A percentile compares a stretch with the other conserved stretches of the same genome.
phyloP scores from a whole-genome alignment of 805 yeast species.

The Yarrowia hollandica region DNA sequence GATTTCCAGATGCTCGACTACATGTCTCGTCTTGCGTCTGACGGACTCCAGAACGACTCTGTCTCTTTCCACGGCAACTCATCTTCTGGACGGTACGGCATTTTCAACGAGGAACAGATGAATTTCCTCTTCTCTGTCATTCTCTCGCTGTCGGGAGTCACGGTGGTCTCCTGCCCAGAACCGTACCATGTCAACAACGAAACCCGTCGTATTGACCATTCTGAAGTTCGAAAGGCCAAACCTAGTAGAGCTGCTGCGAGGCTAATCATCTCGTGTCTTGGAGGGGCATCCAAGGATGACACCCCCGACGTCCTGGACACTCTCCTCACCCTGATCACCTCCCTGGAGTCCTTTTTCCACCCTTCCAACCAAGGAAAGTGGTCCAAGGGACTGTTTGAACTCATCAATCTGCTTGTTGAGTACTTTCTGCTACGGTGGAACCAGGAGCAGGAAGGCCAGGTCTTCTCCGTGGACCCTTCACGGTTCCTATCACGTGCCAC shows the following conservation, averaged over 20 bases:
- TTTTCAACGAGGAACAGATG: constrained; percentile 64
- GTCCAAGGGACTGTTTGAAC: constrained; percentile 68
- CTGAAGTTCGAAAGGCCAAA: constrained; percentile 31
- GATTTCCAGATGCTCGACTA: constrained; percentile 68
- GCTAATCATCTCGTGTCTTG: constrained; percentile 62
- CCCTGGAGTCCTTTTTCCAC: constrained; percentile 79
- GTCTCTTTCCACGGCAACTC: constrained; percentile 38
- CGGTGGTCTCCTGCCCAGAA: constrained; percentile 37
- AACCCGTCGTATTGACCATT: constrained; percentile 1
- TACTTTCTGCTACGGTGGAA: constrained; percentile 43
- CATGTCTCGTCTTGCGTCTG: constrained; percentile 57
- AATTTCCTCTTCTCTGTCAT: constrained; percentile 54
- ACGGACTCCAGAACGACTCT: constrained; percentile 39
- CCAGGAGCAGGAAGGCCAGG: constrained; percentile 40
- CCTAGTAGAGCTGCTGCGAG: constrained; percentile 46
- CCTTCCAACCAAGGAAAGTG: constrained; percentile 94
- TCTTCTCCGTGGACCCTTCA: constrained; percentile 35
- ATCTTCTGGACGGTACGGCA: constrained; percentile 63
- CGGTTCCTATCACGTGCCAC: constrained; percentile 33
- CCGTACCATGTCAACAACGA: constrained; percentile 18
- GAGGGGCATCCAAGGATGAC: constrained; percentile 48
- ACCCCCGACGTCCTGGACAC: constrained; percentile 48
- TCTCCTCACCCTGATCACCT: constrained; percentile 57
- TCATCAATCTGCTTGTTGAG: constrained; percentile 57
- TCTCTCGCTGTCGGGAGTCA: constrained; percentile 47